Base-by-base conservation (phyloP, 139 green algal species). In the Chlamydomonas schloesseri region DNA sequence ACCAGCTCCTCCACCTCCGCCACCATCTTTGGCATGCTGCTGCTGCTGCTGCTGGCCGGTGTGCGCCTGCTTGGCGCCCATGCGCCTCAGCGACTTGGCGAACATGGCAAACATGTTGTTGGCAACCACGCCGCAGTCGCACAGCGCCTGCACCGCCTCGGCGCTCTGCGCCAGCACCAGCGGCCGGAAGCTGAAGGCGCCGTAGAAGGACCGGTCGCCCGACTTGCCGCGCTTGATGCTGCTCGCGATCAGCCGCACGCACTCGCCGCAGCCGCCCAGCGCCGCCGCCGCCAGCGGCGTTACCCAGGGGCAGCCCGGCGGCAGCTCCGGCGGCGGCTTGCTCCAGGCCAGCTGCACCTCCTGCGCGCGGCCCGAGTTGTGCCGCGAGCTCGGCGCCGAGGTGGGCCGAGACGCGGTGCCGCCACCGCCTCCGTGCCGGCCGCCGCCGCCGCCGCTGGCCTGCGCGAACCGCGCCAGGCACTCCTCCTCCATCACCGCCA, bases 261-360 rank as follows among this genome's bases (percentile, higher is more conserved):
- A 85, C 79, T 76, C 79, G 65, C 67, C 65, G 31, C 47, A 70
- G 79, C 79, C 79, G 23, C 37, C 23, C 47, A 85, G 65, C 20
- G 79, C 65, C 79, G 79, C 79, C 18, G 79, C 79, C 47, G 65
- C 67, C 65, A 85, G 79, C 67, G 79, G 79, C 33, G 79, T 85
- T 21, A 85, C 67, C 79, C 79, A 85, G 47, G 79, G 79, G 67
- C 79, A 85, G 20, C 67, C 79, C 46, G n/a, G 47, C n/a, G 79
- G 79, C 79, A 85, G 67, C 46, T 69, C 65, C 67, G 36, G 36
- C 2, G 79, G 79, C 29, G 77, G 60, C 37, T 15, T 23, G 20
- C 20, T 47, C 77, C 77, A 83, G 29, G 37, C 50, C 62, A 83
- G 20, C 17, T 20, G 33, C 21, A 37, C 13, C 37, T 58, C 77